Evolutionary conservation across 495 filamentous ascomycete genomes (phyloP).

Genomic region (Jackrogersella multiformis): DNA sequence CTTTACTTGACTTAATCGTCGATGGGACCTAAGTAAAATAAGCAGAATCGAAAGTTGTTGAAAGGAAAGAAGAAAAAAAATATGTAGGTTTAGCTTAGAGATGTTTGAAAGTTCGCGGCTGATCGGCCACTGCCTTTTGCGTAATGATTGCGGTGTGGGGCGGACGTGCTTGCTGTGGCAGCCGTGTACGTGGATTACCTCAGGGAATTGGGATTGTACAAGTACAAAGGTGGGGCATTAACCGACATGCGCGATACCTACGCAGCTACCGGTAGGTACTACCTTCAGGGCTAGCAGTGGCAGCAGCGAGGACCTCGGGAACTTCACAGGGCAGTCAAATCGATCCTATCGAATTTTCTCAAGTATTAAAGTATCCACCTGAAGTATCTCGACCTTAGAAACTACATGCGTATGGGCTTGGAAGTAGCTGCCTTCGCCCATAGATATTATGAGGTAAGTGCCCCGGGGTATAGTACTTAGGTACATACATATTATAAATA

Average conservation of each 20-base stretch:
- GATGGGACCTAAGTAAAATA: constrained; percentile 19
- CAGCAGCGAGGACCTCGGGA: neutral
- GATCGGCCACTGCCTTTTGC: constrained; percentile 40
- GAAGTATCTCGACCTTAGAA: constrained; percentile 1
- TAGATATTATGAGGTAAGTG: too few relatives aligned
- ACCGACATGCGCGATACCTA: neutral
- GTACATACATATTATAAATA: neutral
- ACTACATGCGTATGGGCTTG: neutral
- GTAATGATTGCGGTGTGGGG: constrained; percentile 39
- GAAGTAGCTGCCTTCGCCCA: too few relatives aligned
- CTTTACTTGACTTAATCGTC: constrained; percentile 17
- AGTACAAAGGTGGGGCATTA: constrained; percentile 10
- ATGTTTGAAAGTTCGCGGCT: constrained; percentile 40
- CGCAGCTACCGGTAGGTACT: too few relatives aligned
- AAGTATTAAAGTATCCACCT: neutral
- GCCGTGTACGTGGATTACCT: constrained; percentile 22
- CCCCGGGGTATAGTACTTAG: too few relatives aligned
- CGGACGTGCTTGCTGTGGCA: constrained; percentile 22
- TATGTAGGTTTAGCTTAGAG: constrained; percentile 26
- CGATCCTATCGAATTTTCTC: neutral
- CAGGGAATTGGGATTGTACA: constrained; percentile 12
- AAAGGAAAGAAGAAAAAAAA: constrained; percentile 27
- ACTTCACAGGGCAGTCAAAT: neutral
- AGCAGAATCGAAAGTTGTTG: constrained; percentile 27
- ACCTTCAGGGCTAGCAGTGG: too few relatives aligned